These are phyloP conservation scores for Alisma plantagoaquatica DNA, from an alignment of 106 monocot species.

Conservation along the genomic window DNA sequence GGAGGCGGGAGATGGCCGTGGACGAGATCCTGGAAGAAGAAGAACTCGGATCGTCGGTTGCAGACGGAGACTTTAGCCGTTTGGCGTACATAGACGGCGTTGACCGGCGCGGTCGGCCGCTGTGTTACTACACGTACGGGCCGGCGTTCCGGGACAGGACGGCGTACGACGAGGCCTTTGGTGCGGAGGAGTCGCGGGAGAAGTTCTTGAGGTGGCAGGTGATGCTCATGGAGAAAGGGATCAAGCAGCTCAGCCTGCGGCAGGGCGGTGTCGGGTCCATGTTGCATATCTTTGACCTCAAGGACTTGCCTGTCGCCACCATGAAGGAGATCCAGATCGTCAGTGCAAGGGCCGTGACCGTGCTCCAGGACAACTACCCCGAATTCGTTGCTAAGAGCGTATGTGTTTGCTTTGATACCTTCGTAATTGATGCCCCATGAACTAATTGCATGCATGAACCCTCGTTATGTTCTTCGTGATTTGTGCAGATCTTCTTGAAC, in stretches of 20 bases:
- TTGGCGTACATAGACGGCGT: conserved; percentile 26
- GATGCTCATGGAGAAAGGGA: conserved; percentile 40
- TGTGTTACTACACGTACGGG: conserved; percentile 35
- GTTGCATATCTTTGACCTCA: conserved; percentile 69
- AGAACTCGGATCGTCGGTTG: conserved; percentile 10
- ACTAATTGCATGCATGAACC: no score
- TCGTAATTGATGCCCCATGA: conserved; percentile 29
- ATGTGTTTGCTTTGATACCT: neutral
- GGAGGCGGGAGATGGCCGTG: conserved; percentile 31
- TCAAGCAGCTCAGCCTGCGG: conserved; percentile 31
- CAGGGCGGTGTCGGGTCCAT: conserved; percentile 47
- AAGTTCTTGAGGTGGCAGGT: conserved; percentile 51
- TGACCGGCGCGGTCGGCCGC: conserved; percentile 25
- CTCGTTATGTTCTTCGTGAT: no score
- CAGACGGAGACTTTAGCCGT: neutral
- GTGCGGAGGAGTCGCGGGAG: conserved; percentile 26
- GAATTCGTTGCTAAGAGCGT: conserved; percentile 72
- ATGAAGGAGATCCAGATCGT: conserved; percentile 48
- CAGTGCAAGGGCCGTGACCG: conserved; percentile 32
- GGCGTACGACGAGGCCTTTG: conserved; percentile 17
- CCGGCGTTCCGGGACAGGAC: conserved; percentile 24
- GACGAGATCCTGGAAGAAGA: conserved; percentile 32
- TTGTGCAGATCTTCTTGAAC: conserved; percentile 56
- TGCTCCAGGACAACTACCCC: conserved; percentile 81
- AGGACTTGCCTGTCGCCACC: conserved; percentile 33